Evolutionary conservation across 2,329 filamentous ascomycete genomes (phyloP).

Genomic region (Neurospora sp.): DNA sequence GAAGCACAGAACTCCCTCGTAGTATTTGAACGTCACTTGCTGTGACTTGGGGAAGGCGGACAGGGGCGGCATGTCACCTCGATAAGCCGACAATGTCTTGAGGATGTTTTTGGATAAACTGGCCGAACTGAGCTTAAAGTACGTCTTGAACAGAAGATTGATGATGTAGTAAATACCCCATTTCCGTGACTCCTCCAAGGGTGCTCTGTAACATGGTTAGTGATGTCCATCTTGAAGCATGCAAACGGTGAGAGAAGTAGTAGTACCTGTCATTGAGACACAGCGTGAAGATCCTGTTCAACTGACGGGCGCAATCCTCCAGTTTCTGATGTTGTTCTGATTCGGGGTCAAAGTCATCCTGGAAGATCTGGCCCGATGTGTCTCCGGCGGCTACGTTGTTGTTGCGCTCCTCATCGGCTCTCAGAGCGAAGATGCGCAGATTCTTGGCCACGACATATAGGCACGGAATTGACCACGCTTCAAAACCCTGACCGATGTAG

Average conservation of each 20-base stretch:
- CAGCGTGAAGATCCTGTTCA: conserved; percentile 85
- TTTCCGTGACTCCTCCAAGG: conserved; percentile 83
- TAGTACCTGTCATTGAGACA: conserved; percentile 81
- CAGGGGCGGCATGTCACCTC: conserved; percentile 70
- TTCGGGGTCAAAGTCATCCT: conserved; percentile 75
- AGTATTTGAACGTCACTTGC: conserved; percentile 92
- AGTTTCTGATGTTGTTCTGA: conserved; percentile 72
- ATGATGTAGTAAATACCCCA: conserved; percentile 96
- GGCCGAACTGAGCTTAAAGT: conserved; percentile 89
- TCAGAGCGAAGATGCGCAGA: conserved; percentile 78
- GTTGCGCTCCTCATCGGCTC: conserved; percentile 64
- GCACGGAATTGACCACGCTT: conserved; percentile 87
- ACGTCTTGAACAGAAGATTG: conserved; percentile 95
- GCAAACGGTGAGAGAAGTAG: background rate
- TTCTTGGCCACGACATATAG: conserved; percentile 83
- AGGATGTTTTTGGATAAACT: conserved; percentile 85
- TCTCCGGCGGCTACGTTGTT: conserved; percentile 25
- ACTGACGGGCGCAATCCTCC: conserved; percentile 79
- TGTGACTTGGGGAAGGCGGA: conserved; percentile 79
- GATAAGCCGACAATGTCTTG: conserved; percentile 67
- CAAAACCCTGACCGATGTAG: conserved; percentile 66
- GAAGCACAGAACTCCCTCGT: conserved; percentile 86
- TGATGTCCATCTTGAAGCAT: background rate
- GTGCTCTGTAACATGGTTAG: conserved; percentile 45
- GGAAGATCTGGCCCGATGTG: conserved; percentile 39